Base-by-base conservation (phyloP, 2,329 filamentous ascomycete species). In the Bipolaris zeicola region DNA sequence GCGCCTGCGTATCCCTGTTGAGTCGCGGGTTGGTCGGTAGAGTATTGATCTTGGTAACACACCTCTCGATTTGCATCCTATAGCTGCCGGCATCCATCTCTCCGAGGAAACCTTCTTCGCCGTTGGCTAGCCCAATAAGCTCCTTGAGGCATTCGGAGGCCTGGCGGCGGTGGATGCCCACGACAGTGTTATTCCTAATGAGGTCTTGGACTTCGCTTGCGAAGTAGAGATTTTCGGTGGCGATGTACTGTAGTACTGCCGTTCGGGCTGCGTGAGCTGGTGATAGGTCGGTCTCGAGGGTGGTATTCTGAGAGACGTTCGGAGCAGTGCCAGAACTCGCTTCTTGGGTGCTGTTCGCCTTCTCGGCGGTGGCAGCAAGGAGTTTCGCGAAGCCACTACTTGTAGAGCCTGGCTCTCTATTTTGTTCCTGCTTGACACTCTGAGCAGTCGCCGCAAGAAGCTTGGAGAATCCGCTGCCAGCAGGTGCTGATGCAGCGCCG, bases 1-100 rank as follows among this genome's bases (percentile, higher is more conserved):
- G 46, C n/a, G 46, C 39, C 33, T 39, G 31, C 11, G 33, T 55
- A 11, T 55, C 52, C 22, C 34, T 43, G 33, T 50, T 43, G 16
- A 50, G 8, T 8, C 24, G 33, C n/a, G 6, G 20, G 14, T 16
- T 28, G 16, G 13, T 24, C 13, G 45, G 22, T 13, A 55, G 22
- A 14, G 31, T 7, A n/a, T 50, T 26, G 8, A 50, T 55, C 38
- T 8, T 55, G 6, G 16, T 50, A 26, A 50, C 41, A 22, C 47
- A 55, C 2, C n/a, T 10, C 48, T 55, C 41, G 14, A 55, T 46
- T n/a, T 46, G 34, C 13, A 28, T 22, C 11, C 53, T 36, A 18
- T 52, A 55, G n/a, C 26, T 20, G 7, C 41, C 22, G 7, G 24
- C 48, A 14, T 55, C 53, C 47, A 36, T 46, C 4, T 22, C 34